Base-by-base conservation (phyloP, 208 protist species). In the Phytomonas francai region DNA sequence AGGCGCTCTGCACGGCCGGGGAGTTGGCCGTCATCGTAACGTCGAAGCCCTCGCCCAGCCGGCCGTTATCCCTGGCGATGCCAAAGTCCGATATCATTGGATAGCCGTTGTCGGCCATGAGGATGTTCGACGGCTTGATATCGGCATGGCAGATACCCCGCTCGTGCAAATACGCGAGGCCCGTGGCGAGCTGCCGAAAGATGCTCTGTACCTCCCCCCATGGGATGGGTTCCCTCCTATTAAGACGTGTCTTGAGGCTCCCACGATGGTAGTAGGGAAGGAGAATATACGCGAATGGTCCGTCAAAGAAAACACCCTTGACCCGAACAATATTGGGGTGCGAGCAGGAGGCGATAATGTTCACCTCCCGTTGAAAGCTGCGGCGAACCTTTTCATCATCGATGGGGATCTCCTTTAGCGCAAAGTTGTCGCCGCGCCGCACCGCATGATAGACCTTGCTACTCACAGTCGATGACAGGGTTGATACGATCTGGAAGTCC, bases 61-160 rank as follows among this genome's bases (percentile, higher is more conserved):
- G 34, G 59, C 73, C 81, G 59, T 68, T 68, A 31, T 83, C 70
- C 74, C 82, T 85, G 11, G 80, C 81, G 34, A 89, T 84, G 65
- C 92, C 92, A 72, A 97, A 95, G 71, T 97, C 92, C 8, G 84
- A 73, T 54, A 97, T 73, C 25, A 88, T 78, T 1, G 87, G 78
- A 28, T 78, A 72, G n/a, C 83, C 73, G 34, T 93, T 81, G 31
- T 70, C 73, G 32, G 79, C 76, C 31, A 93, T 63, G 51, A 93
- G 79, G n/a, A 93, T 77, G 65, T 93, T 93, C 1, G 76, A 82
- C 16, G 87, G 87, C 72, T 91, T 90, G 22, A 93, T 74, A 73
- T 93, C 84, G 0, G 65, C 77, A 76, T 93, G 87, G 22, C 88
- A 80, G 67, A 91, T 83, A 65, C 87, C 87, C 60, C 77, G 84